phyloP scores from a whole-genome alignment of 1,139 yeast species.

The Insectozyma bohioensis region DNA sequence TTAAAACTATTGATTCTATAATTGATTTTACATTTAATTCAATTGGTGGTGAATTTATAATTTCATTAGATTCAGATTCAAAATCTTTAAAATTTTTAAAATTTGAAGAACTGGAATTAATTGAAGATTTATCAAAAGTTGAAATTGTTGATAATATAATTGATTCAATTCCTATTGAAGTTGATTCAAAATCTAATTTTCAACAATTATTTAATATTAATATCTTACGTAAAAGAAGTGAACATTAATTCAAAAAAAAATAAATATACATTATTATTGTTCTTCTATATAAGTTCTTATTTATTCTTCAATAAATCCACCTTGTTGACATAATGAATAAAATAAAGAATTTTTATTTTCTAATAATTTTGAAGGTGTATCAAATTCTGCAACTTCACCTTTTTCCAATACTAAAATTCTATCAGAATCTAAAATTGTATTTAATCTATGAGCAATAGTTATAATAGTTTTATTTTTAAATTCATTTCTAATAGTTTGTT shows the following conservation, averaged over 20 bases:
- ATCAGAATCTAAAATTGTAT: slow-evolving; percentile 91
- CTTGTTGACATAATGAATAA: slow-evolving; percentile 75
- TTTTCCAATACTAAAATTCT: slow-evolving; percentile 81
- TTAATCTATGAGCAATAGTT: slow-evolving; percentile 93
- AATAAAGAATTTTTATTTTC: slow-evolving; percentile 69
- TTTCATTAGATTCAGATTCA: slow-evolving; percentile 47
- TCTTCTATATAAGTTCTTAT: slow-evolving; percentile 2
- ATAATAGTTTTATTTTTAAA: slow-evolving; percentile 86
- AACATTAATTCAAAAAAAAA: slow-evolving; percentile 49
- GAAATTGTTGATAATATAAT: slow-evolving; percentile 16
- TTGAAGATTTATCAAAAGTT: slow-evolving; percentile 3
- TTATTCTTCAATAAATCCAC: slow-evolving; percentile 45
- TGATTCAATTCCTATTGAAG: slow-evolving; percentile 31
- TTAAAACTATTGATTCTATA: slow-evolving; percentile 24
- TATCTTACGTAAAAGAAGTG: slow-evolving; percentile 79
- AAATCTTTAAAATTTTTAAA: slow-evolving; percentile 27
- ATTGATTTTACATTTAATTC: slow-evolving; percentile 28
- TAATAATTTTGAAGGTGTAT: slow-evolving; percentile 69
- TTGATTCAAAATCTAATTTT: slow-evolving; percentile 41
- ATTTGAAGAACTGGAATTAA: slow-evolving; percentile 17
- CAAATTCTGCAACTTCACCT: slow-evolving; percentile 87
- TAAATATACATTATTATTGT: background rate
- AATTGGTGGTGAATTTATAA: slow-evolving; percentile 32
- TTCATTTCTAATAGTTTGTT: slow-evolving; percentile 81
- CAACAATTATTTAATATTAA: slow-evolving; percentile 66